Conservation (phyloP, 495 filamentous ascomycete species). For the Neurospora pannonica region DNA sequence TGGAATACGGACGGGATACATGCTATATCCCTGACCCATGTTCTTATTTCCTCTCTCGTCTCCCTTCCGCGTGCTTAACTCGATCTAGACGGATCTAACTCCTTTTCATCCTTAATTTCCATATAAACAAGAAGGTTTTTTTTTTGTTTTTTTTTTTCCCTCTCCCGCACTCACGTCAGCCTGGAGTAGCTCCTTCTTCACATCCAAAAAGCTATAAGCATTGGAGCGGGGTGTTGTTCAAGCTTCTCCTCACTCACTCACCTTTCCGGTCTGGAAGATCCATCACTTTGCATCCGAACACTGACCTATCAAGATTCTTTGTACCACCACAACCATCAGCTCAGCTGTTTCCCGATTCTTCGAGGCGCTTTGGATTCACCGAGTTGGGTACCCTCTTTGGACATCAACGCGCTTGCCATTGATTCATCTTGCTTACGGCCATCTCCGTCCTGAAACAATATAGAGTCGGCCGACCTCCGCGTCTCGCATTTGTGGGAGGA, state of each 20-base stretch:
- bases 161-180: not conserved
- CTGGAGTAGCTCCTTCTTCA: not conserved
- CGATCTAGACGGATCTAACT: not conserved
- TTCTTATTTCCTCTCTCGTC: slow-evolving; percentile 9
- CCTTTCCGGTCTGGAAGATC: not conserved
- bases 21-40: not conserved
- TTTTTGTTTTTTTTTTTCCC: not conserved
- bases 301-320: not conserved
- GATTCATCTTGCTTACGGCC: not conserved
- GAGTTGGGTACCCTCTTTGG: not conserved
- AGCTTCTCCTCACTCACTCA: not conserved
- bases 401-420: not conserved
- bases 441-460: not conserved
- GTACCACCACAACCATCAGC: not conserved
- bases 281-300: not conserved
- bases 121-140: not conserved
- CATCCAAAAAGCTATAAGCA: not conserved
- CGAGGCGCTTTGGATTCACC: not conserved
- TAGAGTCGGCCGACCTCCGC: not conserved
- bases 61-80: slow-evolving; percentile 8
- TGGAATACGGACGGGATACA: not conserved
- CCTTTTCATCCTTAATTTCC: not conserved
- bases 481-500: not conserved
- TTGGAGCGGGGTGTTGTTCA: not conserved
- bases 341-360: not conserved